Conservation (phyloP, 2,329 filamentous ascomycete species). For the Colletotrichum camelliae region DNA sequence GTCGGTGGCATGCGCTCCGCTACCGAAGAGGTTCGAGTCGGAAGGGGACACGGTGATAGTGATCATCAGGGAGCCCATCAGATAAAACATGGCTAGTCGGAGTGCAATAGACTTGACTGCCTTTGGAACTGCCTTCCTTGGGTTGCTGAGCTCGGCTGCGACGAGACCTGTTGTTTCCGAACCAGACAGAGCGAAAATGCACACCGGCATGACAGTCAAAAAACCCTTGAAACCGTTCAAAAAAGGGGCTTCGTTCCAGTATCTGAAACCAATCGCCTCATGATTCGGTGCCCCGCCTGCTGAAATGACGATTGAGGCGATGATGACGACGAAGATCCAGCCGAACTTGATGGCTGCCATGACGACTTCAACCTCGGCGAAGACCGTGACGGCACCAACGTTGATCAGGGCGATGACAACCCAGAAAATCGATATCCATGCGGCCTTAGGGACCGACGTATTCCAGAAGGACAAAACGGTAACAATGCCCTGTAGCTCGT, state of each 20-base stretch:
- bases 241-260: slow-evolving; percentile 42
- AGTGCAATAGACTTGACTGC: slow-evolving; percentile 51
- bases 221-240: slow-evolving; percentile 53
- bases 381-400: slow-evolving; percentile 44
- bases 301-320: slow-evolving; percentile 45
- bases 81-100: slow-evolving; percentile 48
- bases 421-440: slow-evolving; percentile 46
- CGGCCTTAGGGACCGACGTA: slow-evolving; percentile 42
- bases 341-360: slow-evolving; percentile 48
- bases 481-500: slow-evolving; percentile 43
- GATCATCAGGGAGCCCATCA: slow-evolving; percentile 47
- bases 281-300: slow-evolving; percentile 42
- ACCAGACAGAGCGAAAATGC: slow-evolving; percentile 55
- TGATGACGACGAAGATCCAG: slow-evolving; percentile 53
- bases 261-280: slow-evolving; percentile 44
- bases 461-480: slow-evolving; percentile 50
- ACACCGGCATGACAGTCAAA: slow-evolving; percentile 56
- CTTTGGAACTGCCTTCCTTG: slow-evolving; percentile 43
- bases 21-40: slow-evolving; percentile 44
- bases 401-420: slow-evolving; percentile 42
- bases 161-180: slow-evolving; percentile 48
- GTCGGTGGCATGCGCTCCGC: slow-evolving; percentile 36
- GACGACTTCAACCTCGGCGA: slow-evolving; percentile 50
- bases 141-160: slow-evolving; percentile 47
- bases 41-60: slow-evolving; percentile 45